Base-by-base conservation (phyloP, 441 rosid genomes). In the Aquilaria agallochum region DNA sequence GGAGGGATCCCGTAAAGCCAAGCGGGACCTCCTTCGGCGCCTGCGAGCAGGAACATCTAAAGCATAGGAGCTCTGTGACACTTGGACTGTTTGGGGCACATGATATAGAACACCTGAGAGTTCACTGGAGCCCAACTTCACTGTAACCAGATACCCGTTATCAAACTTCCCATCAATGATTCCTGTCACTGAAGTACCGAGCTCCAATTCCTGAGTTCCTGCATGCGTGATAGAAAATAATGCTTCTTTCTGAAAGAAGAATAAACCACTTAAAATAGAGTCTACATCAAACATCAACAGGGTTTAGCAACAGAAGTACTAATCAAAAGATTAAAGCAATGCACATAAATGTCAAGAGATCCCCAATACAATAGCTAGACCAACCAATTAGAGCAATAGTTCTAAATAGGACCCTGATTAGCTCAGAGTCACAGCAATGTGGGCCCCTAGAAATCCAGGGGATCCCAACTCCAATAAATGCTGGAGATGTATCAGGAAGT, bases 21-120 rank as follows among this genome's bases (percentile, higher is more conserved):
- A 58, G 40, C 74, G 81, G 20, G 88, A 76, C 72, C 79, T 85
- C 79, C 80, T 86, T 66, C 80, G 71, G 54, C 59, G 80, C 67
- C 80, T 69, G 56, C 59, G 80, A 42, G 80, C 76, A n/a, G 62
- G 74, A 63, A 63, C 53, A 33, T 55, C 68, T 40, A 78, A 59
- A 58, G 71, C 55, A 72, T 72, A 69, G 68, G 77, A 56, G 64
- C 68, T 70, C 56, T 64, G 76, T 65, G 81, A 74, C 67, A 63
- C 32, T 49, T 78, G 82, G 54, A 72, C 74, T 58, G 73, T 30
- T n/a, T 66, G 71, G 54, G 96, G 89, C 59, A 77, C 68, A 72
- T 93, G 97, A 74, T 90, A 93, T 13, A 92, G 60, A 55, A 90
- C 95, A 53, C 98, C 98, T 74, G 78, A 82, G 36, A 93, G 72